phyloP scores from a whole-genome alignment of 345 rosid genomes.

The Limnanthes douglasii region DNA sequence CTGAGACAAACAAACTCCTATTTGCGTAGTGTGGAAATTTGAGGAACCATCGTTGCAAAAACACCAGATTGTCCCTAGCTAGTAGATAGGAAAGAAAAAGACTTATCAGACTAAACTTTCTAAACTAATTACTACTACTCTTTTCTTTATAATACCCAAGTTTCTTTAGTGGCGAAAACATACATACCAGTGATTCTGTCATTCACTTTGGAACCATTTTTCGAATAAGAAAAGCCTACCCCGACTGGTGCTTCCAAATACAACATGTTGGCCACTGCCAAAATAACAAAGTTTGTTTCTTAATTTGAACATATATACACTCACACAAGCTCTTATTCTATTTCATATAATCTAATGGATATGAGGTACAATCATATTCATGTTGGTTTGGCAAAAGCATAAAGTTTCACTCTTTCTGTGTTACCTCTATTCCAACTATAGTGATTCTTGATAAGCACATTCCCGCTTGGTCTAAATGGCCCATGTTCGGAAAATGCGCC shows the following conservation, averaged over 20 bases:
- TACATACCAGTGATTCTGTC: slow-evolving; percentile 41
- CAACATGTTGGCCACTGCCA: slow-evolving; percentile 58
- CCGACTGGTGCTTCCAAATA: slow-evolving; percentile 66
- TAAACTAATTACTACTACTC: too few species aligned
- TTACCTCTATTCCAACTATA: slow-evolving; percentile 60
- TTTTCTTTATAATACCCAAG: too few species aligned
- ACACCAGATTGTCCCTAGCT: slow-evolving; percentile 57
- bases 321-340: background rate
- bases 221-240: slow-evolving; percentile 60
- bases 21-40: slow-evolving; percentile 52
- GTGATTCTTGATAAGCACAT: slow-evolving; percentile 32
- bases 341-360: too few species aligned
- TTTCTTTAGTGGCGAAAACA: background rate
- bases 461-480: slow-evolving; percentile 58
- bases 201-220: slow-evolving; percentile 27
- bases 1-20: slow-evolving; percentile 46
- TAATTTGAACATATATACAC: background rate
- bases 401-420: background rate
- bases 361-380: too few species aligned
- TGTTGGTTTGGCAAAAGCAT: background rate
- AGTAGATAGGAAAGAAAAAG: slow-evolving; percentile 7
- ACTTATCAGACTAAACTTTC: too few species aligned
- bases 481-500: slow-evolving; percentile 75
- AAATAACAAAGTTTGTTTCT: background rate
- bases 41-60: slow-evolving; percentile 46